A percentile compares a stretch with the other conserved stretches of the same genome.
Evolutionary conservation across 176 grass and related monocot genomes (phyloP).

Genomic region (Ananas comosus): DNA sequence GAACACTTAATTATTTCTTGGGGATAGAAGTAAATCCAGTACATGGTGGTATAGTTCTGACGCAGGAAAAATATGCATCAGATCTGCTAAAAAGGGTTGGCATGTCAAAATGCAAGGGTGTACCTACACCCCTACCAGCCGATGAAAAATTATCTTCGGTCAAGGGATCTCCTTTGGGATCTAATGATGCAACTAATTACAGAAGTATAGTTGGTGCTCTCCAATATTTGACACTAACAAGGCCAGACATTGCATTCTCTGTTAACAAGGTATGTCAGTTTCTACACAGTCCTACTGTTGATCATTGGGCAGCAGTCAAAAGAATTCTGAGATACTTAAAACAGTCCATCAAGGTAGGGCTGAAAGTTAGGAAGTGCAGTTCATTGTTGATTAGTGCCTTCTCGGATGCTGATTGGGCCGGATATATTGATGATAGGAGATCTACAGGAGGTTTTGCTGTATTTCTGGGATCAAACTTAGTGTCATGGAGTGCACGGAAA

Average conservation of each 20-base stretch:
- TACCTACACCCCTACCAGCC: background rate
- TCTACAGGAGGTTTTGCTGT: constrained; percentile 7
- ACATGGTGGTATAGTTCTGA: background rate
- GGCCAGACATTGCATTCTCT: constrained; percentile 15
- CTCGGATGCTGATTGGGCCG: constrained; percentile 11
- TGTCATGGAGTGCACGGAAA: constrained; percentile 2
- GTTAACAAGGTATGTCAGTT: constrained; percentile 16
- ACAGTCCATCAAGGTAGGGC: background rate
- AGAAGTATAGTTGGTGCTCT: background rate
- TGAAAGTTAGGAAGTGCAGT: background rate
- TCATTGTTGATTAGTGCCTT: background rate
- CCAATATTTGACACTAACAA: constrained; percentile 2
- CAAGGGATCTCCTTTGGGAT: background rate
- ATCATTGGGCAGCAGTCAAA: background rate
- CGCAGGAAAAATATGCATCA: background rate
- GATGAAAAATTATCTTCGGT: background rate
- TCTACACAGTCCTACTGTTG: background rate
- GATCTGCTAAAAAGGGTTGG: background rate
- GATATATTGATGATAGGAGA: constrained; percentile 2
- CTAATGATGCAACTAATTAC: background rate
- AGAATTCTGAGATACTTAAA: constrained; percentile 6
- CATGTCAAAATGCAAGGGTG: background rate
- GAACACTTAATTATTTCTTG: background rate
- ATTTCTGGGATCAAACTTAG: background rate
- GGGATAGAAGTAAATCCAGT: background rate